Evolutionary conservation across 1,284 basidiomycete species (phyloP).

Genomic region (Cystobasidiaceae sp.): DNA sequence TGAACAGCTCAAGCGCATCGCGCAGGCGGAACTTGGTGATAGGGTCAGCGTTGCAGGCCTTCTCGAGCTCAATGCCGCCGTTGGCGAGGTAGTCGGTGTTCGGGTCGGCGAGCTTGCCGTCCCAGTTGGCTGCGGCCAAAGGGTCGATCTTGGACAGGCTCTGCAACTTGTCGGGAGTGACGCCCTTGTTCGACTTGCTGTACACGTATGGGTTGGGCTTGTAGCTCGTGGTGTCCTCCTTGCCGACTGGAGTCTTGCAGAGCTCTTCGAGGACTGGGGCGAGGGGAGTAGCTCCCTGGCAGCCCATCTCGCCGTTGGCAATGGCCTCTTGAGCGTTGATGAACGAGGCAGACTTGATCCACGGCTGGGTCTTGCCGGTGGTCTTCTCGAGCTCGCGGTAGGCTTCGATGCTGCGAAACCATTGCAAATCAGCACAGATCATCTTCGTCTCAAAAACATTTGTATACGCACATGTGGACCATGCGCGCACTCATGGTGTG

Average conservation of each 20-base stretch:
- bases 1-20: constrained; percentile 37
- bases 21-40: constrained; percentile 33
- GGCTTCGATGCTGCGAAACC: constrained; percentile 19
- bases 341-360: constrained; percentile 37
- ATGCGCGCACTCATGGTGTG: constrained; percentile 37
- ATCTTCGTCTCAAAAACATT: too few relatives aligned
- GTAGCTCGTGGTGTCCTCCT: not conserved
- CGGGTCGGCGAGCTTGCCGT: constrained; percentile 17
- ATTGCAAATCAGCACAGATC: too few relatives aligned
- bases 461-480: constrained; percentile 33
- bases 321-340: constrained; percentile 34
- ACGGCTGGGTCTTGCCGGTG: constrained; percentile 35
- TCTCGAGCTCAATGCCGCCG: too few relatives aligned
- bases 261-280: constrained; percentile 35
- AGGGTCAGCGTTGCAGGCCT: too few relatives aligned
- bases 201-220: constrained; percentile 23
- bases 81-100: constrained; percentile 35
- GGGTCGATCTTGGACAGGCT: constrained; percentile 31
- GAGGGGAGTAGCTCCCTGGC: constrained; percentile 26
- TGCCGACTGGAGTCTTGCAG: constrained; percentile 28
- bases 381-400: constrained; percentile 30
- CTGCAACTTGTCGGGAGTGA: constrained; percentile 15
- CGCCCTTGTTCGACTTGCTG: constrained; percentile 2
- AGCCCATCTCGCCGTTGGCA: constrained; percentile 33
- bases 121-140: constrained; percentile 30